Evolutionary conservation across 2,329 filamentous ascomycete species (phyloP).

Genomic region (Septoria linicola): DNA sequence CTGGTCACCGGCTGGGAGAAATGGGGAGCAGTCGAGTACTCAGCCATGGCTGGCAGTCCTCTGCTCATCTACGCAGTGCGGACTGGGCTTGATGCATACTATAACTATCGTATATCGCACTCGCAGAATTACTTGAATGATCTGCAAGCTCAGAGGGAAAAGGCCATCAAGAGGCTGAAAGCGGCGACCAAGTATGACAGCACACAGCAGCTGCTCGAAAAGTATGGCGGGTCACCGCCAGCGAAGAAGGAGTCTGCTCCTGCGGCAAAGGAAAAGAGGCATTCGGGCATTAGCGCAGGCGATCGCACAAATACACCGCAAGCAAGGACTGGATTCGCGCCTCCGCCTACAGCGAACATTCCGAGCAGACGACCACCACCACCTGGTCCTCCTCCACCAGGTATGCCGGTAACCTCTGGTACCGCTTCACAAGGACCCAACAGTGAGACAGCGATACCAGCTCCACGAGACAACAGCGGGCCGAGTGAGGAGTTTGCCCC

Average conservation of each 20-base stretch:
- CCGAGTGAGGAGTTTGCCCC: constrained; percentile 67
- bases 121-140: constrained; percentile 69
- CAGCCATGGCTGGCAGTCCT: constrained; percentile 73
- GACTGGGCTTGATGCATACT: constrained; percentile 65
- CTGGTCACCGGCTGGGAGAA: constrained; percentile 82
- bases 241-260: constrained; percentile 34
- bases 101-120: constrained; percentile 74
- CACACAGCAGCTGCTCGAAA: constrained; percentile 87
- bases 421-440: constrained; percentile 5
- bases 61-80: constrained; percentile 70
- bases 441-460: constrained; percentile 16
- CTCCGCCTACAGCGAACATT: constrained; percentile 67
- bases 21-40: constrained; percentile 75
- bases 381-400: constrained; percentile 11
- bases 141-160: constrained; percentile 73
- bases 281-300: constrained; percentile 23
- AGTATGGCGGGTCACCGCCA: constrained; percentile 72
- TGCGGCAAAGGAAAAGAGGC: constrained; percentile 40
- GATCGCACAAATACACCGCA: constrained; percentile 32
- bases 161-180: constrained; percentile 92
- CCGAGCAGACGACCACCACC: constrained; percentile 39
- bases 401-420: too few species aligned
- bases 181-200: constrained; percentile 94
- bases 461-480: constrained; percentile 22
- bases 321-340: constrained; percentile 58